Evolutionary conservation across 2,329 filamentous ascomycete genomes (phyloP), one percentile per base, ranked within the genome.

Genomic region (Blastomyces silverae): DNA sequence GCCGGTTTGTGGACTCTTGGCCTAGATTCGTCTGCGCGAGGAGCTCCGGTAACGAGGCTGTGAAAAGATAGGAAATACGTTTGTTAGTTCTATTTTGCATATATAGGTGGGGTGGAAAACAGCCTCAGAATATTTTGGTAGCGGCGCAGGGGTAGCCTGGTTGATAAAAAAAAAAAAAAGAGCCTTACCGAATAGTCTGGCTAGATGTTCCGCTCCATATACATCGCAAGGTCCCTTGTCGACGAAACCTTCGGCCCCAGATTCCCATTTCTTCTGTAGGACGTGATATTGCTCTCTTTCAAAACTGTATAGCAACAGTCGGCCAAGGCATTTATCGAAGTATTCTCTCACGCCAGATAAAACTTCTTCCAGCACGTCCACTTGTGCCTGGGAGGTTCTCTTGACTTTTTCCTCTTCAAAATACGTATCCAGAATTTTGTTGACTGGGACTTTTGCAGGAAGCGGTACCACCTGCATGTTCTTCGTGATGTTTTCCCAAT

Each of bases 21-120:
- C 97, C 94, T 92, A 99, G 96, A 78, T 97, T 97, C 62, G 94
- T 99, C 76, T 99, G 94, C 3, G 92, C 92, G 67, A 97, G 87
- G 52, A 97, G 86, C 74, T 99, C 94, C 0, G 94, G 93, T 70
- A 97, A 87, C 0, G 89, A 89, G 3, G 95, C 93, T 96, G 70
- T 11, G 55, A 57, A 61, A 61, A 31, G 31, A 60, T 65, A 60
- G 68, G 13, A 15, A 15, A 53, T 28, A 3, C 11, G 48, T 22
- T 28, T 7, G 50, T 53, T 13, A 53, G 50, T 25, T 8, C 50
- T 31, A 17, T 8, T 13, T 50, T 22, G 25, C 22, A 28, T 28
- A 53, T 22, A 53, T 22, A 28, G 25, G 50, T 31, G 31, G n/a
- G 55, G 13, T 37, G 7, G 25, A 15, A 11, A 25, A 15, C 10